Evolutionary conservation across 257 asterid genomes (phyloP).

Genomic region (Thymus quinquecostatus): DNA sequence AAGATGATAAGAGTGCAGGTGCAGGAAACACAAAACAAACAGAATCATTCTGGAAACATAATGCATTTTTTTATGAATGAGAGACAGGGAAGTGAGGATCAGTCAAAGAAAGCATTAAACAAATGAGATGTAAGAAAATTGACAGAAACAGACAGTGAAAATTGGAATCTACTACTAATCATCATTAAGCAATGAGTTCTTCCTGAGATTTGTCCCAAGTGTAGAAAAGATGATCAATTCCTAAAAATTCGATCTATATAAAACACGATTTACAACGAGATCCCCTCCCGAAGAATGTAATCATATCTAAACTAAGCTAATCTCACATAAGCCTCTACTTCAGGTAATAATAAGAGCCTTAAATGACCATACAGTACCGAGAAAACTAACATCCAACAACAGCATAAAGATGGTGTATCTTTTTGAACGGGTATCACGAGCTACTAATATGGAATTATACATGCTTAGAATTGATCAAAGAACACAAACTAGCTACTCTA

Average conservation of each 20-base stretch:
- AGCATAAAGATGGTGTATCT: not conserved
- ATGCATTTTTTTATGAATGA: not conserved
- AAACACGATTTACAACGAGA: constrained; percentile 18
- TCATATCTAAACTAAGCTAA: constrained; percentile 12
- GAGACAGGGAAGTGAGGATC: constrained; percentile 11
- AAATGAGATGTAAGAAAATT: constrained; percentile 17
- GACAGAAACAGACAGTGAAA: not conserved
- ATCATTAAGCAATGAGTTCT: not conserved
- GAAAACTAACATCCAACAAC: not conserved
- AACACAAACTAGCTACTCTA: not conserved
- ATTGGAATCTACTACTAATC: not conserved
- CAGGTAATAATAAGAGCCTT: not conserved
- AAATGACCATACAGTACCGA: too few species aligned
- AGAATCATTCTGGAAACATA: not conserved
- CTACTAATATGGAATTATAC: not conserved
- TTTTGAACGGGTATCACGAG: constrained; percentile 5
- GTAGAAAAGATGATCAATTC: not conserved
- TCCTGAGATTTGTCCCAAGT: constrained; percentile 24
- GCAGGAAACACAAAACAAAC: constrained; percentile 8
- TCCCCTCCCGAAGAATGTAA: constrained; percentile 33
- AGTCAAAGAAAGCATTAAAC: constrained; percentile 3
- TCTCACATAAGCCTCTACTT: not conserved
- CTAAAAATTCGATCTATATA: not conserved
- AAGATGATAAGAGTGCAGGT: not conserved
- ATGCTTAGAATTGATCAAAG: not conserved